These are phyloP conservation scores for Tillandsia fasciculata DNA, from an alignment of 176 grass and related monocot species.

Conservation along the genomic window DNA sequence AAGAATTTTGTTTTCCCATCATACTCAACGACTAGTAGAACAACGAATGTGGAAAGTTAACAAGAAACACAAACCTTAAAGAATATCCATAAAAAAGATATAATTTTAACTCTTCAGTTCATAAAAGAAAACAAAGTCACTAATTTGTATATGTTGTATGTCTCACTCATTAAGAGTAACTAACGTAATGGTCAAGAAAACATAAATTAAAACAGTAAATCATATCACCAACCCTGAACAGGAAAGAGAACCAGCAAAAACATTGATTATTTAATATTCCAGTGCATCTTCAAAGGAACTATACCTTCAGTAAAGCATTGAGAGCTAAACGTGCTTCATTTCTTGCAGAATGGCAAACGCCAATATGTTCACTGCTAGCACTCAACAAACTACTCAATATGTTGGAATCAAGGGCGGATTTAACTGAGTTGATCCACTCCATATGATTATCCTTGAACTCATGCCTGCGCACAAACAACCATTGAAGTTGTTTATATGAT, in stretches of 20 bases:
- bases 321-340: slow-evolving; percentile 57
- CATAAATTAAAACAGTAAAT: neutral
- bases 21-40: neutral
- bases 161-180: neutral
- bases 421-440: slow-evolving; percentile 71
- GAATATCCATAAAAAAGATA: no score
- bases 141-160: no score
- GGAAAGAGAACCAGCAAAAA: neutral
- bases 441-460: slow-evolving; percentile 89
- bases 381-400: slow-evolving; percentile 45
- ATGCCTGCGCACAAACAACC: slow-evolving; percentile 37
- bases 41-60: no score
- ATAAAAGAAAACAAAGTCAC: no score
- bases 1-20: no score
- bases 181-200: neutral
- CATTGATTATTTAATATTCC: neutral
- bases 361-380: slow-evolving; percentile 30
- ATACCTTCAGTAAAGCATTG: slow-evolving; percentile 74
- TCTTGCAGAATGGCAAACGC: slow-evolving; percentile 44
- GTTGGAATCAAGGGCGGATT: slow-evolving; percentile 51
- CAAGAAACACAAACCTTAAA: no score
- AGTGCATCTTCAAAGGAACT: neutral
- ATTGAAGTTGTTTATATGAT: slow-evolving; percentile 16
- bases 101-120: no score
- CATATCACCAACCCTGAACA: neutral